These are phyloP conservation scores for Aureobasidium leucospermi DNA, from an alignment of 2,329 filamentous ascomycete species.

Conservation along the genomic window DNA sequence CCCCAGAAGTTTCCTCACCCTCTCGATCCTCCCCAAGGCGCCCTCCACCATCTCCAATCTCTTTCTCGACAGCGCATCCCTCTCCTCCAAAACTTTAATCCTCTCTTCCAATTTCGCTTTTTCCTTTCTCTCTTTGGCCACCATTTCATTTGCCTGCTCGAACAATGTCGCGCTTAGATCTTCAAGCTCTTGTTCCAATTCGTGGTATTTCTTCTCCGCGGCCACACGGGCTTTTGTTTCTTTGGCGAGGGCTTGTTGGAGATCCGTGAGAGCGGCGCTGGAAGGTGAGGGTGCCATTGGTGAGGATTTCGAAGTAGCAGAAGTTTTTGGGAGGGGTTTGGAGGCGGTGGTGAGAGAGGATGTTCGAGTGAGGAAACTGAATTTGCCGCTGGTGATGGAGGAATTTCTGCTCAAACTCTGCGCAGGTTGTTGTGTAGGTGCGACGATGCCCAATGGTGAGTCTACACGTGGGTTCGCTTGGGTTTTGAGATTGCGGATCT, in stretches of 20 bases:
- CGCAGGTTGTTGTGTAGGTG: conserved; percentile 11
- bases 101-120: conserved; percentile 64
- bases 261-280: conserved; percentile 22
- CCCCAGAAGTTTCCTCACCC: conserved; percentile 50
- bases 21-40: conserved; percentile 63
- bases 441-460: conserved; percentile 20
- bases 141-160: conserved; percentile 78
- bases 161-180: conserved; percentile 67
- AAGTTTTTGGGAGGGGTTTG: conserved; percentile 19
- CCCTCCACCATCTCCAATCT: conserved; percentile 64
- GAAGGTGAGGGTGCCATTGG: conserved; percentile 4
- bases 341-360: background rate
- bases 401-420: conserved; percentile 21
- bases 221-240: conserved; percentile 58
- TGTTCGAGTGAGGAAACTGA: background rate
- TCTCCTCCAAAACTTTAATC: conserved; percentile 58
- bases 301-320: conserved; percentile 17
- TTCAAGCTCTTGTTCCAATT: conserved; percentile 66
- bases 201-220: conserved; percentile 58
- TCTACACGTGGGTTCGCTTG: conserved; percentile 12
- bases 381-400: background rate
- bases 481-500: conserved; percentile 52
- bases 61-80: conserved; percentile 62
- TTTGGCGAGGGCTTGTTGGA: conserved; percentile 54
- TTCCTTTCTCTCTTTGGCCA: conserved; percentile 64